A percentile compares a stretch with the other conserved stretches of the same genome.
These are phyloP conservation scores for Oryza brachyantha DNA, from an alignment of 176 grass and related monocot genomes.

Conservation along the genomic window DNA sequence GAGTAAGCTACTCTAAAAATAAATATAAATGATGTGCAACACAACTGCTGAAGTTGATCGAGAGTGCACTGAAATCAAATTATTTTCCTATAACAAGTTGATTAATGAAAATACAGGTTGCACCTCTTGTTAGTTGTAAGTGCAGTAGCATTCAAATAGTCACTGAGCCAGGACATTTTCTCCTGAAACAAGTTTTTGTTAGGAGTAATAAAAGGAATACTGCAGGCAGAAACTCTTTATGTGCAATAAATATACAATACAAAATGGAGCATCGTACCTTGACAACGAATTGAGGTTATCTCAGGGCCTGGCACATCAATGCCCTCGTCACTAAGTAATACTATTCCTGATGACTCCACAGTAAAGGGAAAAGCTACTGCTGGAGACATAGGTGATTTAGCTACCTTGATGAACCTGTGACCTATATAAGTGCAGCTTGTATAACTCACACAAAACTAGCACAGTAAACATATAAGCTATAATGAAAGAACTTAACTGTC, in stretches of 20 bases:
- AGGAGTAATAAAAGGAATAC: slow-evolving; percentile 16
- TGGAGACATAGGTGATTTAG: slow-evolving; percentile 88
- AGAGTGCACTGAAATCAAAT: background rate
- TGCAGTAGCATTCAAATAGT: slow-evolving; percentile 9
- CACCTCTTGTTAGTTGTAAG: background rate
- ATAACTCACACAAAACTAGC: background rate
- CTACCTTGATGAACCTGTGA: slow-evolving; percentile 83
- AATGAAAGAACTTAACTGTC: background rate
- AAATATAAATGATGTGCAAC: slow-evolving; percentile 1
- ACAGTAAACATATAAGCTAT: background rate
- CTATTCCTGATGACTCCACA: slow-evolving; percentile 74
- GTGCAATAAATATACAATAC: background rate
- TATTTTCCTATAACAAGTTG: background rate
- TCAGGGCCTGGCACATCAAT: slow-evolving; percentile 62
- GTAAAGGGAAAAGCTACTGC: slow-evolving; percentile 79
- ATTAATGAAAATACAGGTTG: background rate
- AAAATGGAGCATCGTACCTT: slow-evolving; percentile 47
- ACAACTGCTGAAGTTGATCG: slow-evolving; percentile 18
- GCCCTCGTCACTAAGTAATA: slow-evolving; percentile 60
- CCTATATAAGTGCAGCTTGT: slow-evolving; percentile 40
- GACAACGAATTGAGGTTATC: slow-evolving; percentile 66
- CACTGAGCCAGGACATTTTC: slow-evolving; percentile 63
- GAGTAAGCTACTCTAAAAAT: background rate
- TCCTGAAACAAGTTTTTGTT: slow-evolving; percentile 48
- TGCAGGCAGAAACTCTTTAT: slow-evolving; percentile 1